Conservation (phyloP, 2,329 filamentous ascomycete species). For the Hypoxylon sp. region DNA sequence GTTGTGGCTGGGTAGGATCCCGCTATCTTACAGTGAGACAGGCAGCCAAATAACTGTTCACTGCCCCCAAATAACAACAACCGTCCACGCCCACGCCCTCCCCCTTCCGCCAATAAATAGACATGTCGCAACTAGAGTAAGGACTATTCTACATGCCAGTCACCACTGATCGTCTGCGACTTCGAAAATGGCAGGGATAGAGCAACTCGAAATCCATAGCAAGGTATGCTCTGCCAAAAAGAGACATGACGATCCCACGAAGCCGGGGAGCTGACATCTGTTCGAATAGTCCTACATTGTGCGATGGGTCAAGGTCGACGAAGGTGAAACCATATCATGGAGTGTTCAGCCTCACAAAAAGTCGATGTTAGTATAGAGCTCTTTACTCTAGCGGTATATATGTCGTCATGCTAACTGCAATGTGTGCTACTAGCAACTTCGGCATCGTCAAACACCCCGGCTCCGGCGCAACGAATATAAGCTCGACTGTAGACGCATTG, state of each 20-base stretch:
- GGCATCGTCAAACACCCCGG: slow-evolving; percentile 98
- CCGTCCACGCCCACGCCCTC: background rate
- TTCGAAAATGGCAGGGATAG: slow-evolving; percentile 86
- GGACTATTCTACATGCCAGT: slow-evolving; percentile 15
- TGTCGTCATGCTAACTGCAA: slow-evolving; percentile 39
- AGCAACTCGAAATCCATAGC: slow-evolving; percentile 97
- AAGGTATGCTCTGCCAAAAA: slow-evolving; percentile 74
- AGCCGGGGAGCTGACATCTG: slow-evolving; percentile 38
- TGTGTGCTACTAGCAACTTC: slow-evolving; percentile 76
- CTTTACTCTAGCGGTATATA: slow-evolving; percentile 8
- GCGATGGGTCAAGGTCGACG: slow-evolving; percentile 93
- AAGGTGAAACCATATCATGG: slow-evolving; percentile 95
- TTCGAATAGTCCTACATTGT: slow-evolving; percentile 89
- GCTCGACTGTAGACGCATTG: slow-evolving; percentile 61
- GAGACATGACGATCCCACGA: slow-evolving; percentile 7
- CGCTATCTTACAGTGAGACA: slow-evolving; percentile 28
- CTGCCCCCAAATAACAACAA: slow-evolving; percentile 11
- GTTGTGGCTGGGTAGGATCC: slow-evolving; percentile 25
- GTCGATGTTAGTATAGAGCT: slow-evolving; percentile 75
- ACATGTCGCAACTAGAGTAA: slow-evolving; percentile 27
- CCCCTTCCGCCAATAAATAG: slow-evolving; percentile 17
- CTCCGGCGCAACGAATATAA: slow-evolving; percentile 69
- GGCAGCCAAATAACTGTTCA: slow-evolving; percentile 27
- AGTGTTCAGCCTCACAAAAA: slow-evolving; percentile 98
- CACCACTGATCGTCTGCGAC: slow-evolving; percentile 23